Percentiles rank a stretch among this genome's conserved stretches.
These are phyloP conservation scores for Cladobotryum protrusum DNA, from an alignment of 2,329 filamentous ascomycete species.

Conservation along the genomic window DNA sequence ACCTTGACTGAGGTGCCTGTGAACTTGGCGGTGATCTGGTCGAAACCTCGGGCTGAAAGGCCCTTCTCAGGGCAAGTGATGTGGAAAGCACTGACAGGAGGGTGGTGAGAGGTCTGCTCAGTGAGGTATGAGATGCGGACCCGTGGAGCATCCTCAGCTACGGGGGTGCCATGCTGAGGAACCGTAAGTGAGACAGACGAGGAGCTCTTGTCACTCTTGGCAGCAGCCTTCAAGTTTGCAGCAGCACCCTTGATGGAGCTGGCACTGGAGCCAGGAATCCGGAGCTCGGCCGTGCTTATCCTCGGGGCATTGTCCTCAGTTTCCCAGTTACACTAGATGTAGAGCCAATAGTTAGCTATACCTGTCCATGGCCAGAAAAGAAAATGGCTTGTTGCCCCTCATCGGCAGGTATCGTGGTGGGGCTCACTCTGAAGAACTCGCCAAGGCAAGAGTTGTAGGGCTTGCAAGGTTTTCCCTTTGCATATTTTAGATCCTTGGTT, in stretches of 20 bases:
- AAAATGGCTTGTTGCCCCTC: background rate
- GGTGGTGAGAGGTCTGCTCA: constrained; percentile 96
- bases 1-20: constrained; percentile 93
- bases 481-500: constrained; percentile 97
- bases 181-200: constrained; percentile 48
- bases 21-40: constrained; percentile 96
- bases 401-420: background rate
- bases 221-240: constrained; percentile 41
- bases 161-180: constrained; percentile 38
- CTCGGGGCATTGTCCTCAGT: constrained; percentile 70
- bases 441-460: constrained; percentile 96
- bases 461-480: constrained; percentile 97
- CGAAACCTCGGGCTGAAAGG: constrained; percentile 80
- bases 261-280: constrained; percentile 21
- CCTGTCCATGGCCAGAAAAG: background rate
- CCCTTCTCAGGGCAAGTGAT: constrained; percentile 89
- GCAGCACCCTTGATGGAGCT: constrained; percentile 36
- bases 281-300: constrained; percentile 47
- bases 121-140: constrained; percentile 88
- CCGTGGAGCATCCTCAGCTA: constrained; percentile 39
- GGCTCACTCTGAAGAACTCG: constrained; percentile 86
- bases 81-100: constrained; percentile 92
- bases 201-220: constrained; percentile 38
- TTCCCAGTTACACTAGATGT: constrained; percentile 81
- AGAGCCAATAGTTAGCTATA: constrained; percentile 1